A percentile compares a stretch with the other conserved stretches of the same genome.
phyloP scores from a whole-genome alignment of 2,329 filamentous ascomycete species.

The Xylaria sp. region DNA sequence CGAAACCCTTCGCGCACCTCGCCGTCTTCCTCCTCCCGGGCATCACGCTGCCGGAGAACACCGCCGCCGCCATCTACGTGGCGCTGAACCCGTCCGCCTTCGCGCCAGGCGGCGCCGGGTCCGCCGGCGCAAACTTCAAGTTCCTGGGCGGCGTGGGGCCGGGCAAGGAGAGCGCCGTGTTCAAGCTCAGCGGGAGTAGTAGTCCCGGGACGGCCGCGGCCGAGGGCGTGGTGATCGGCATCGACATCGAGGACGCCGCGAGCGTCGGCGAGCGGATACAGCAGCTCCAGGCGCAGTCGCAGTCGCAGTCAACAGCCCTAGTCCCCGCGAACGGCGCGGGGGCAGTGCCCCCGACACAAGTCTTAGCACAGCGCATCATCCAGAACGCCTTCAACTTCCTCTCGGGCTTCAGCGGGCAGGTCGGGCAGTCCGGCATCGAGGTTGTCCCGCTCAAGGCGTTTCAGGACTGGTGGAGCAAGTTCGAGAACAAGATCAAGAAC shows the following conservation, averaged over 20 bases:
- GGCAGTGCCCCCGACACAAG: conserved; percentile 64
- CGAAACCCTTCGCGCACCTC: conserved; percentile 77
- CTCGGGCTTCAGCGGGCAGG: conserved; percentile 80
- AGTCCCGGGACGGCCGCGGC: neutral
- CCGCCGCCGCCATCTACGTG: conserved; percentile 91
- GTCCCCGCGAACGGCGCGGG: conserved; percentile 20
- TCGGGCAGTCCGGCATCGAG: conserved; percentile 73
- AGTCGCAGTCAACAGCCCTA: conserved; percentile 23
- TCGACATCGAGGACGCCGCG: conserved; percentile 81
- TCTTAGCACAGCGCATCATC: conserved; percentile 92
- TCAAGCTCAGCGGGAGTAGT: conserved; percentile 70
- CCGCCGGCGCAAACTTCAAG: conserved; percentile 70
- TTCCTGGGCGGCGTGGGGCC: conserved; percentile 91
- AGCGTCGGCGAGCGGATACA: conserved; percentile 67
- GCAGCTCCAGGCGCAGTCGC: conserved; percentile 37
- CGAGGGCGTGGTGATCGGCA: conserved; percentile 74
- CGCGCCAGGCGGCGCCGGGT: conserved; percentile 50
- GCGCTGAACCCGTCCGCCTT: conserved; percentile 60
- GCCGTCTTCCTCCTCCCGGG: conserved; percentile 90
- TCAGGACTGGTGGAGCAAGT: conserved; percentile 98
- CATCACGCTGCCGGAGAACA: conserved; percentile 75
- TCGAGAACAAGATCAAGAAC: conserved; percentile 84
- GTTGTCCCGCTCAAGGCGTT: conserved; percentile 95
- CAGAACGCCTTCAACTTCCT: conserved; percentile 98
- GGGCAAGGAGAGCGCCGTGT: conserved; percentile 92